Conservation (phyloP, 495 filamentous ascomycete species). For the Penicillium daleae region DNA sequence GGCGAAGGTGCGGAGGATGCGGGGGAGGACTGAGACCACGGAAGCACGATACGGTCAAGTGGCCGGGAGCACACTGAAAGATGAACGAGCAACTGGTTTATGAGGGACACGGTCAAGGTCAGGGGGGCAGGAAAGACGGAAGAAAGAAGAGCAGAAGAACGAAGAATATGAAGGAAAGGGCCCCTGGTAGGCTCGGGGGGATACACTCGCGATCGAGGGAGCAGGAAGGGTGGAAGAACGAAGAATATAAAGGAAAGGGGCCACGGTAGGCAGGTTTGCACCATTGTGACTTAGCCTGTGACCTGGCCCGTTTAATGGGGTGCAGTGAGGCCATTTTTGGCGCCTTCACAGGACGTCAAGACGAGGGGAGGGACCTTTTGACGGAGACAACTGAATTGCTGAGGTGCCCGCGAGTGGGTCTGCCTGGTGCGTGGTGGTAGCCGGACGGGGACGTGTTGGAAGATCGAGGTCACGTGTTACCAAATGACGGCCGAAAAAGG, state of each 20-base stretch:
- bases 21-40: background rate
- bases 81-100: background rate
- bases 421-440: constrained; percentile 1
- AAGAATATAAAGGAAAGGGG: background rate
- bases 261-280: background rate
- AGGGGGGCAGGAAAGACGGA: background rate
- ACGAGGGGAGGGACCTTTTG: background rate
- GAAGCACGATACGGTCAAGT: background rate
- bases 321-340: background rate
- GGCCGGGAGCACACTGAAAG: background rate
- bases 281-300: background rate
- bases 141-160: background rate
- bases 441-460: background rate
- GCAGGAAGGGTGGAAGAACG: background rate
- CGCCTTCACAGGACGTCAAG: background rate
- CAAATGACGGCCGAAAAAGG: constrained; percentile 1
- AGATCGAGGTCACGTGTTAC: background rate
- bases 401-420: background rate
- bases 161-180: background rate
- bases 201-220: background rate
- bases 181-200: background rate
- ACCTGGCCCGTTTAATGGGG: background rate
- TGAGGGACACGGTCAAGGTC: background rate
- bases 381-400: background rate
- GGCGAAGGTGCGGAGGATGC: background rate